These are phyloP conservation scores for Neckera pumila DNA, from an alignment of 225 moss, liverwort and hornwort genomes.

Conservation along the genomic window DNA sequence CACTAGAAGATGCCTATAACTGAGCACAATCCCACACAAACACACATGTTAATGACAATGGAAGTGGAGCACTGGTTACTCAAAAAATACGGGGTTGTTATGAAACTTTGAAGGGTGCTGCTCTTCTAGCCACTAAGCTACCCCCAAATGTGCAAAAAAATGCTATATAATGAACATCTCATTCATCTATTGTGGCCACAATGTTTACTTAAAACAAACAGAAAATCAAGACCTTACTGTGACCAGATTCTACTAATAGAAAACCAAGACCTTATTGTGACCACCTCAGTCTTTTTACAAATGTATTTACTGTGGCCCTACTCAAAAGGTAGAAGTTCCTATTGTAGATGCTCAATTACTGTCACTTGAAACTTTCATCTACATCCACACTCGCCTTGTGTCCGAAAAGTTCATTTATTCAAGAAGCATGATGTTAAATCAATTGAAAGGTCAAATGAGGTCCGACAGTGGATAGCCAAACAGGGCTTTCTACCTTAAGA, in stretches of 20 bases:
- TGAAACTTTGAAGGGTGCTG: background rate
- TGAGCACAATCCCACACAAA: conserved; percentile 11
- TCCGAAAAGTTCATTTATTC: background rate
- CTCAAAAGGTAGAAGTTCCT: background rate
- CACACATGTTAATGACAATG: background rate
- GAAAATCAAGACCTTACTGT: background rate
- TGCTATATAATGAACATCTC: background rate
- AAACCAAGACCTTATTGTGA: background rate
- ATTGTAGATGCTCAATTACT: background rate
- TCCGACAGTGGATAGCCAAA: background rate
- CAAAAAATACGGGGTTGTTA: no score
- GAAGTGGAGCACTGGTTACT: background rate
- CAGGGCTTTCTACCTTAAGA: background rate
- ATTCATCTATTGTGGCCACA: background rate
- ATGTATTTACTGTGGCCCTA: background rate
- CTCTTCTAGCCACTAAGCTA: background rate
- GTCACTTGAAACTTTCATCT: background rate
- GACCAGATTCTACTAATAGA: background rate
- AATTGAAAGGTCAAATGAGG: background rate
- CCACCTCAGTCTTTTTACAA: background rate
- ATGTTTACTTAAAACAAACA: background rate
- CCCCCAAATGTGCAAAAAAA: background rate
- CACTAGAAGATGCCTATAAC: conserved; percentile 66
- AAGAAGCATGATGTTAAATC: background rate
- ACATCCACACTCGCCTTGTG: background rate